Conservation (phyloP, 2,329 filamentous ascomycete species). For the Hypomyces perniciosus region DNA sequence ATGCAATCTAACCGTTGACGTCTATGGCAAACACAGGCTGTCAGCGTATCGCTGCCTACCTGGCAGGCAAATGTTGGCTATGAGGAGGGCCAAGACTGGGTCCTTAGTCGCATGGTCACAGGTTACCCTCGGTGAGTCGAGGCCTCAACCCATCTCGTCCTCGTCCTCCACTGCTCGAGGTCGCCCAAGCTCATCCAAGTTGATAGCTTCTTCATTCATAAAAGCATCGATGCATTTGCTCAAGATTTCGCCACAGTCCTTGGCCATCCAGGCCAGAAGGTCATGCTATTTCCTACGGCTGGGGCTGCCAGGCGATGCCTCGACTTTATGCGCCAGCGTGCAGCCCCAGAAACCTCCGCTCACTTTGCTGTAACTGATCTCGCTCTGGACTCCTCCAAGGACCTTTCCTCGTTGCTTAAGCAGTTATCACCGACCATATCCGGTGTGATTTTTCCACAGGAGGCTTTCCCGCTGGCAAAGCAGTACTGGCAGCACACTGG, state of each 20-base stretch:
- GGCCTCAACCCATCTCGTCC: neutral
- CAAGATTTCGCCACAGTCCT: conserved; percentile 59
- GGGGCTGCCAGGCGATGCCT: conserved; percentile 65
- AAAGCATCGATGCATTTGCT: conserved; percentile 69
- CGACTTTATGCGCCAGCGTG: conserved; percentile 62
- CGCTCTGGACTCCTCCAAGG: conserved; percentile 50
- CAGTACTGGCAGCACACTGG: conserved; percentile 97
- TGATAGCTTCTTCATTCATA: conserved; percentile 82
- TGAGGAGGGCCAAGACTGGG: conserved; percentile 85
- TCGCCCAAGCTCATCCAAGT: neutral
- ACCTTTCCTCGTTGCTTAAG: conserved; percentile 44
- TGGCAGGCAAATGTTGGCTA: conserved; percentile 90
- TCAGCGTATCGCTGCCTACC: conserved; percentile 91
- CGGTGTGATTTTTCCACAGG: conserved; percentile 64
- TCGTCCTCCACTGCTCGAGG: neutral
- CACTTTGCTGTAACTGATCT: conserved; percentile 56
- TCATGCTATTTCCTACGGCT: conserved; percentile 76
- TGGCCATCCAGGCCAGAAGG: conserved; percentile 57
- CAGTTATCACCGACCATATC: conserved; percentile 56
- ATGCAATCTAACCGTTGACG: neutral
- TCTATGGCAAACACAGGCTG: conserved; percentile 54
- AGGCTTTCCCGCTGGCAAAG: conserved; percentile 69
- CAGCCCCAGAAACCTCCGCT: conserved; percentile 42
- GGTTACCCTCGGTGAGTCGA: conserved; percentile 72
- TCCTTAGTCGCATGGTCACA: conserved; percentile 76